Evolutionary conservation across 495 filamentous ascomycete species (phyloP), one percentile per base, ranked within the genome.

Genomic region (Penicillium coprophilum): DNA sequence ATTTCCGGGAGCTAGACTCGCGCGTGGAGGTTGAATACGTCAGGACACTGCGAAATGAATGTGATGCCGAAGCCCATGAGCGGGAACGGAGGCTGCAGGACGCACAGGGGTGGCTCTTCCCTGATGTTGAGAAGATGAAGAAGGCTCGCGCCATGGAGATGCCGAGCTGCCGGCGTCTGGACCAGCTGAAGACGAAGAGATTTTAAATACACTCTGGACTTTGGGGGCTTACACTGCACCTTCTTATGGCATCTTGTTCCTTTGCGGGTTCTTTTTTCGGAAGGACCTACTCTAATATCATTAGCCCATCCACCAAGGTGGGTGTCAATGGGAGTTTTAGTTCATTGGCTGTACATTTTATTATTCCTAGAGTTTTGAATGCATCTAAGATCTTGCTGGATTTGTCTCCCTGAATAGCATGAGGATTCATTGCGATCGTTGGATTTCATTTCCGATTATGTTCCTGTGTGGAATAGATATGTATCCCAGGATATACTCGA

Each of bases 81-180:
- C 81, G 84, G 68, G 79, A 83, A 53, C 78, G 83, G 30, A 77
- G 92, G 72, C 73, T 85, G 41, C 82, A 96, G 48, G 88, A 89
- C 30, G 92, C 94, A 2, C 85, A 88, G 63, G 93, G 94, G 12
- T 96, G 90, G 88, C 92, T 97, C 64, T 90, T 82, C 72, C 81
- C 80, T 39, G 91, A 96, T 67, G 74, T 78, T 32, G 85, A 86
- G 50, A 90, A 90, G 79, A 83, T 96, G 85, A 77, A 82, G 57
- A 69, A 75, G 55, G 87, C 87, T 24, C 73, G 81, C 38, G 74
- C 77, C 5, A 80, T 88, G 77, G 80, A 85, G 55, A 72, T 83
- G 71, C 79, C 74, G 69, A 80, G 71, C 59, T 88, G 85, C 67
- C 68, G 65, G 61, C 75, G 72, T 55, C 63, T 86, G 58, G 73